Conservation (phyloP, 2,329 filamentous ascomycete genomes). For the Colletotrichum incanum region DNA sequence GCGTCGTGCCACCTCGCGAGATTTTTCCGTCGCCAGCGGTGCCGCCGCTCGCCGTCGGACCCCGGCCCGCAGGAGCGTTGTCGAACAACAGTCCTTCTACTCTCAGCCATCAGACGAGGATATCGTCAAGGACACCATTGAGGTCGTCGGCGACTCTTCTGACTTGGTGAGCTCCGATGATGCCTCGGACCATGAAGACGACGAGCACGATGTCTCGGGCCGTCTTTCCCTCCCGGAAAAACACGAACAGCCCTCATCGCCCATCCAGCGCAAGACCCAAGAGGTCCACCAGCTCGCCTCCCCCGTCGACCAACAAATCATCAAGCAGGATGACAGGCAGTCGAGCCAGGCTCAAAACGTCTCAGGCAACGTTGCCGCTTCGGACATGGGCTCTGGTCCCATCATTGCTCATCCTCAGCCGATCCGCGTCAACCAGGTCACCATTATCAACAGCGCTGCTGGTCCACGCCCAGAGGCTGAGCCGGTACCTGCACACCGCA, state of each 20-base stretch:
- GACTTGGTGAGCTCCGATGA: slow-evolving; percentile 51
- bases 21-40: slow-evolving; percentile 35
- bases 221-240: slow-evolving; percentile 14
- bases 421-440: slow-evolving; percentile 39
- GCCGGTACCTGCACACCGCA: background rate
- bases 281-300: slow-evolving; percentile 2
- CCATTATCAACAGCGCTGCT: slow-evolving; percentile 35
- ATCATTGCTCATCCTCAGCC: slow-evolving; percentile 43
- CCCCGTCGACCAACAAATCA: slow-evolving; percentile 1
- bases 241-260: slow-evolving; percentile 30
- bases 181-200: slow-evolving; percentile 44
- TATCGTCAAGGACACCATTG: slow-evolving; percentile 71
- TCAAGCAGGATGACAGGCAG: slow-evolving; percentile 28
- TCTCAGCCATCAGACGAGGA: slow-evolving; percentile 53
- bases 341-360: slow-evolving; percentile 5
- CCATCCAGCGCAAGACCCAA: slow-evolving; percentile 29
- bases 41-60: slow-evolving; percentile 54
- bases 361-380: slow-evolving; percentile 4
- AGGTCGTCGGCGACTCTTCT: slow-evolving; percentile 63
- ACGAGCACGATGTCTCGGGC: slow-evolving; percentile 27
- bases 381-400: slow-evolving; percentile 18
- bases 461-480: slow-evolving; percentile 10
- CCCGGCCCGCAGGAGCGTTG: slow-evolving; percentile 56
- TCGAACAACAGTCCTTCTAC: slow-evolving; percentile 43
- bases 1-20: slow-evolving; percentile 42